phyloP scores from a whole-genome alignment of 2,329 filamentous ascomycete species.

The Beauveria sp. region DNA sequence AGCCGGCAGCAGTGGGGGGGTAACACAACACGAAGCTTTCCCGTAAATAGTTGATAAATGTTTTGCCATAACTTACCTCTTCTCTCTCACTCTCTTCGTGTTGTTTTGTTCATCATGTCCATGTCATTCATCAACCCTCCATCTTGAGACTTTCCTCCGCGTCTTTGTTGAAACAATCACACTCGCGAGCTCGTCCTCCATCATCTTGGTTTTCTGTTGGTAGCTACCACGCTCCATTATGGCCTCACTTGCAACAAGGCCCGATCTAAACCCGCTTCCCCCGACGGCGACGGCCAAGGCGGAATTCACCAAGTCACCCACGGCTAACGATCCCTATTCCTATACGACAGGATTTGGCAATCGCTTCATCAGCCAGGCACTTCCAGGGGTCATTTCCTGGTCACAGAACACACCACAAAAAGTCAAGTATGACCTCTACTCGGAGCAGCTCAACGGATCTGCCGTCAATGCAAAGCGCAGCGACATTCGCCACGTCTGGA shows the following conservation, averaged over 20 bases:
- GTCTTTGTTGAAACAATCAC: background rate
- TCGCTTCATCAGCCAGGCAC: conserved; percentile 37
- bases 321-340: conserved; percentile 33
- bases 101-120: background rate
- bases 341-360: conserved; percentile 53
- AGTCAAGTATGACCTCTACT: conserved; percentile 32
- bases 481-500: conserved; percentile 26
- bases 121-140: background rate
- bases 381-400: conserved; percentile 35
- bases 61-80: background rate
- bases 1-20: background rate
- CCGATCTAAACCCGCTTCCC: background rate
- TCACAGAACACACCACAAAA: conserved; percentile 39
- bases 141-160: background rate
- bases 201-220: background rate
- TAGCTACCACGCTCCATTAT: background rate
- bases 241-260: background rate
- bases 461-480: conserved; percentile 25
- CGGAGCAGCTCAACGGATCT: conserved; percentile 40
- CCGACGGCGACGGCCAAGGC: conserved; percentile 15
- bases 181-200: background rate
- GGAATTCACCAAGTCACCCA: conserved; percentile 17
- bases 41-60: conserved; percentile 6
- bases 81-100: background rate
- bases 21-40: conserved; percentile 4